These are phyloP conservation scores for Asterochloris erici DNA, from an alignment of 139 green algal species.

Conservation along the genomic window DNA sequence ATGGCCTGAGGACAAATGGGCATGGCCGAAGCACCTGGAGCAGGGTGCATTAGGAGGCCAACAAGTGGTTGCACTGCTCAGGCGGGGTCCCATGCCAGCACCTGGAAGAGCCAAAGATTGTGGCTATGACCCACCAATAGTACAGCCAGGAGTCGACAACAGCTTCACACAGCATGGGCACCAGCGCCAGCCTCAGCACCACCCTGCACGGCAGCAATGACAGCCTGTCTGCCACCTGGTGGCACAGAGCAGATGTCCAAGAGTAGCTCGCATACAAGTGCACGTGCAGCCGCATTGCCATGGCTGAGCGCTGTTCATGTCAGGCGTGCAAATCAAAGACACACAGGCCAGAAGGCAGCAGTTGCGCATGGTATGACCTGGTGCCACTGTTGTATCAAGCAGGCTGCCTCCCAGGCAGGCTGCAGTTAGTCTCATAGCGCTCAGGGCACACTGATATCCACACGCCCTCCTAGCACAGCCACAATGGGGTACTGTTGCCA, in stretches of 20 bases:
- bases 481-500: not conserved
- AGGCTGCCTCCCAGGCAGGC: too few relatives aligned
- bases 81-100: not conserved
- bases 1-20: not conserved
- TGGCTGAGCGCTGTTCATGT: too few relatives aligned
- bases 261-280: too few relatives aligned
- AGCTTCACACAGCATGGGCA: slow-evolving; percentile 21
- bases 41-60: not conserved
- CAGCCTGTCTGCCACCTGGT: too few relatives aligned
- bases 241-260: not conserved
- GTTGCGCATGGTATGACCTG: too few relatives aligned
- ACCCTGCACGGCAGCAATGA: not conserved
- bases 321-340: too few relatives aligned
- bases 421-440: too few relatives aligned
- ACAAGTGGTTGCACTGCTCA: not conserved
- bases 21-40: not conserved
- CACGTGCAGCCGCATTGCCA: too few relatives aligned
- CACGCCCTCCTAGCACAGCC: not conserved
- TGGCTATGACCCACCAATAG: not conserved
- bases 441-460: too few relatives aligned
- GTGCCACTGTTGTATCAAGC: too few relatives aligned
- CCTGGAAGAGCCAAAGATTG: too few relatives aligned
- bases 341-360: too few relatives aligned
- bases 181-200: slow-evolving; percentile 6
- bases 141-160: slow-evolving; percentile 1